These are phyloP conservation scores for Haberlea rhodopensis DNA, from an alignment of 257 asterid species.

Conservation along the genomic window DNA sequence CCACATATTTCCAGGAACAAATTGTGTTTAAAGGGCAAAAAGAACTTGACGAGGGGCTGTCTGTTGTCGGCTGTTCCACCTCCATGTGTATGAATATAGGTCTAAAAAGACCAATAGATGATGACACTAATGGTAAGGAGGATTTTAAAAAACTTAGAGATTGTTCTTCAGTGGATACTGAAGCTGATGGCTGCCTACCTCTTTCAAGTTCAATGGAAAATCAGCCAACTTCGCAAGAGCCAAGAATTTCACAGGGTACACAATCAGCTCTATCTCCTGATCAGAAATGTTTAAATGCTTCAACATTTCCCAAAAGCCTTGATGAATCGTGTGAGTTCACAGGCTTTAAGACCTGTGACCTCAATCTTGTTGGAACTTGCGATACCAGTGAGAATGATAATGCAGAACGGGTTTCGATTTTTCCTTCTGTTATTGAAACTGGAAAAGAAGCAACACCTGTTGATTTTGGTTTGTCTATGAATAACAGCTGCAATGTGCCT, in stretches of 20 bases:
- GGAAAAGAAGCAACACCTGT: slow-evolving; percentile 44
- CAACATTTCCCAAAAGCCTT: slow-evolving; percentile 45
- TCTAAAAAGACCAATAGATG: slow-evolving; percentile 55
- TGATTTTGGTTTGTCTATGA: slow-evolving; percentile 70
- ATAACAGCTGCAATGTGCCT: slow-evolving; percentile 36
- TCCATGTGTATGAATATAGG: slow-evolving; percentile 43
- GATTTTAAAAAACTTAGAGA: slow-evolving; percentile 54
- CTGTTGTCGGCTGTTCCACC: slow-evolving; percentile 43
- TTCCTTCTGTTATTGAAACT: slow-evolving; percentile 41
- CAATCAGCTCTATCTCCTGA: slow-evolving; percentile 40
- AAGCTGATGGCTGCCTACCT: slow-evolving; percentile 35
- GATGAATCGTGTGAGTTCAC: slow-evolving; percentile 41
- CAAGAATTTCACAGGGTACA: slow-evolving; percentile 37
- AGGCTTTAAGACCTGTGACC: slow-evolving; percentile 81
- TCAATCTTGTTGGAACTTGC: slow-evolving; percentile 69
- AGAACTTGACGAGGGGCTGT: slow-evolving; percentile 34
- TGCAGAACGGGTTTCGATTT: slow-evolving; percentile 37
- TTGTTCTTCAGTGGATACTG: slow-evolving; percentile 34
- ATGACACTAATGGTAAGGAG: slow-evolving; percentile 38
- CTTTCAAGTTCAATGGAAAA: slow-evolving; percentile 42
- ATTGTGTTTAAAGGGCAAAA: slow-evolving; percentile 34
- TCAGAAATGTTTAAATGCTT: slow-evolving; percentile 43
- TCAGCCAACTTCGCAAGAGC: slow-evolving; percentile 42
- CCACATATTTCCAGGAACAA: slow-evolving; percentile 36
- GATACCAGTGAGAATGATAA: slow-evolving; percentile 55